phyloP scores from a whole-genome alignment of 192 early-diverging fungal species.

The Mortierella antarctica region DNA sequence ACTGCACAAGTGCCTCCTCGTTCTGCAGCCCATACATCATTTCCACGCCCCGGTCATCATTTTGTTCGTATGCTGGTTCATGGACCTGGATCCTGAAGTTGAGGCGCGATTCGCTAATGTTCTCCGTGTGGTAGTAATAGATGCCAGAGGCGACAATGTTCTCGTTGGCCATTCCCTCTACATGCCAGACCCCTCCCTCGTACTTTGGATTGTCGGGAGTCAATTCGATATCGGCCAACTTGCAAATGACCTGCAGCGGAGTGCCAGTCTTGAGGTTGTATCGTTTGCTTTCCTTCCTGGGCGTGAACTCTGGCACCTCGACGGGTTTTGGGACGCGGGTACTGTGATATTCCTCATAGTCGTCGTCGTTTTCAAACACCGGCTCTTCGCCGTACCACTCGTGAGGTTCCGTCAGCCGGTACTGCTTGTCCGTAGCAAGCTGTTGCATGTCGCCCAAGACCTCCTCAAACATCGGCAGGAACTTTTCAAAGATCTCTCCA shows the following conservation, averaged over 20 bases:
- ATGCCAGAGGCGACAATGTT: conserved; percentile 79
- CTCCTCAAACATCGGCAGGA: conserved; percentile 76
- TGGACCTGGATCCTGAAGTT: conserved; percentile 60
- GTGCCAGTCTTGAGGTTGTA: conserved; percentile 42
- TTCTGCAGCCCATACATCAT: conserved; percentile 57
- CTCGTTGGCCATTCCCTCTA: conserved; percentile 79
- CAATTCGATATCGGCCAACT: conserved; percentile 75
- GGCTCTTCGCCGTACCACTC: conserved; percentile 12
- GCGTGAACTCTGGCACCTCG: conserved; percentile 15
- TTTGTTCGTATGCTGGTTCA: conserved; percentile 43
- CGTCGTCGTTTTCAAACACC: conserved; percentile 12
- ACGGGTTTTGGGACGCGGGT: conserved; percentile 23
- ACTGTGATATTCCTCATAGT: conserved; percentile 41
- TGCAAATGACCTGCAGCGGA: conserved; percentile 68
- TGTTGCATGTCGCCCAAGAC: conserved; percentile 38
- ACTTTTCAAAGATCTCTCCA: conserved; percentile 57
- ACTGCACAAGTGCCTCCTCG: conserved; percentile 47
- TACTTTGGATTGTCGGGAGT: conserved; percentile 72
- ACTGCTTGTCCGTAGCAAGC: background rate
- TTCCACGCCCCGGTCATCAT: conserved; percentile 26
- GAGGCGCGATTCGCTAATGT: conserved; percentile 73
- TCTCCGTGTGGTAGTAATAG: conserved; percentile 76
- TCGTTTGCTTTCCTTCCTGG: conserved; percentile 16
- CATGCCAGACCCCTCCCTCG: conserved; percentile 71
- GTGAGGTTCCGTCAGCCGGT: background rate